Evolutionary conservation across 208 protist species (phyloP).

Genomic region (Crithidia expoeki): DNA sequence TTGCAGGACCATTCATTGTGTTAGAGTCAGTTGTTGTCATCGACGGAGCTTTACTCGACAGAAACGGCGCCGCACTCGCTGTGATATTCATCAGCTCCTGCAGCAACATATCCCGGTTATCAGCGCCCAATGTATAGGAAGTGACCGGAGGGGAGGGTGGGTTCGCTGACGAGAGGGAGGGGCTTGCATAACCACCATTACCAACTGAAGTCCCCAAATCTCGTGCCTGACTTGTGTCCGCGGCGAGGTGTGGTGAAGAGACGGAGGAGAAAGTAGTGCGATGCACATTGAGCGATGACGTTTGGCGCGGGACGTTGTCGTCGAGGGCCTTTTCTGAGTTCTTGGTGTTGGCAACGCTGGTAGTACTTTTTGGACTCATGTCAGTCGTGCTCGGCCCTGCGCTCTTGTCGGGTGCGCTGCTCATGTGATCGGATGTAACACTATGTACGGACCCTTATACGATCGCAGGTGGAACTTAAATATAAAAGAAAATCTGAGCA

Average conservation of each 20-base stretch:
- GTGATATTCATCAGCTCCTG: conserved; percentile 43
- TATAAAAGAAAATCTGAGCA: not conserved
- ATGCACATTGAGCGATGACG: conserved; percentile 5
- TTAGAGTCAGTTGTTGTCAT: not conserved
- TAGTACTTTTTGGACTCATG: not conserved
- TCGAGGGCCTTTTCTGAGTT: conserved; percentile 2
- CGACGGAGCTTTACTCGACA: conserved; percentile 12
- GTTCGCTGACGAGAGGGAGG: conserved; percentile 3
- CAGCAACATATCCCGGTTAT: conserved; percentile 37
- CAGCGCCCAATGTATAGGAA: conserved; percentile 17
- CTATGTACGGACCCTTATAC: not conserved
- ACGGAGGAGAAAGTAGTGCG: not conserved
- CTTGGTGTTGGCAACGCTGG: not conserved
- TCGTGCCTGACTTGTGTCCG: not conserved
- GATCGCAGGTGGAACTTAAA: not conserved
- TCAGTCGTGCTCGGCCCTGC: not conserved
- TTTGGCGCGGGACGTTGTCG: conserved; percentile 7
- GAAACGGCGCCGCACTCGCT: conserved; percentile 19
- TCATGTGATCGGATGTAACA: not conserved
- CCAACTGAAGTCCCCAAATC: not conserved
- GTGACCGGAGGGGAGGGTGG: not conserved
- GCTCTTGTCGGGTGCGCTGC: not conserved
- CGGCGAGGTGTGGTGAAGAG: not conserved
- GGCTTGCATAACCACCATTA: too few relatives aligned
- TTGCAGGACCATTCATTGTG: not conserved